Conservation (phyloP, 2,329 filamentous ascomycete genomes). For the Aureobasidium sp. region DNA sequence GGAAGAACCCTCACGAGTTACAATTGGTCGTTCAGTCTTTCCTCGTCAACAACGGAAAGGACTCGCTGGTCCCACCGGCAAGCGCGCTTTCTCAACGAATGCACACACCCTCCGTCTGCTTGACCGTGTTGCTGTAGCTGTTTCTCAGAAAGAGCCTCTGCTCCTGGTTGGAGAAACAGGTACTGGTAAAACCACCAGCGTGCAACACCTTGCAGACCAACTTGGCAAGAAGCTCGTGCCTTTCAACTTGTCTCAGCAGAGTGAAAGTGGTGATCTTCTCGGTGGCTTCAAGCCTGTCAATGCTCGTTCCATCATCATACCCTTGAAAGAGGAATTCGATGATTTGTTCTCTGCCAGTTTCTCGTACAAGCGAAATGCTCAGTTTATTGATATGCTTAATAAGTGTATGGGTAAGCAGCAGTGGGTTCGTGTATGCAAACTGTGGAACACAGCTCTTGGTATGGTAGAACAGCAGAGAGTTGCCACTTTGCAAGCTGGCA, state of each 20-base stretch:
- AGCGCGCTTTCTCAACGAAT: conserved; percentile 69
- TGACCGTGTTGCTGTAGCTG: conserved; percentile 78
- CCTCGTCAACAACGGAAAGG: conserved; percentile 15
- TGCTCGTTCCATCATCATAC: conserved; percentile 76
- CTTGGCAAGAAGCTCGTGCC: conserved; percentile 82
- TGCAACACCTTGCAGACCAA: conserved; percentile 82
- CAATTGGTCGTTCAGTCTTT: conserved; percentile 27
- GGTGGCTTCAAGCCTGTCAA: conserved; percentile 97
- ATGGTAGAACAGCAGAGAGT: conserved; percentile 61
- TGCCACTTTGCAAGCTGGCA: conserved; percentile 27
- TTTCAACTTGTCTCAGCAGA: conserved; percentile 96
- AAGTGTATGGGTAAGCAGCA: conserved; percentile 75
- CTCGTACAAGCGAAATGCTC: conserved; percentile 77
- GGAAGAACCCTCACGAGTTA: conserved; percentile 29
- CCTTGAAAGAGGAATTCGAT: conserved; percentile 89
- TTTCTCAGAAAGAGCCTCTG: conserved; percentile 79
- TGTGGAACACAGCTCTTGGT: conserved; percentile 83
- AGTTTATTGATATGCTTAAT: conserved; percentile 72
- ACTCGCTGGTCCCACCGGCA: conserved; percentile 9
- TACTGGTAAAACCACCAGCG: conserved; percentile 93
- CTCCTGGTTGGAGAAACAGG: conserved; percentile 97
- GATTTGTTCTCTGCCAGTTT: conserved; percentile 84
- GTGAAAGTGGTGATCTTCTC: conserved; percentile 89
- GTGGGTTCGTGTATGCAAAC: conserved; percentile 77
- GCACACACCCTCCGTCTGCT: conserved; percentile 75